Evolutionary conservation across 2,329 filamentous ascomycete genomes (phyloP), one percentile per base, ranked within the genome.

Genomic region (Harringtonia lauricola): DNA sequence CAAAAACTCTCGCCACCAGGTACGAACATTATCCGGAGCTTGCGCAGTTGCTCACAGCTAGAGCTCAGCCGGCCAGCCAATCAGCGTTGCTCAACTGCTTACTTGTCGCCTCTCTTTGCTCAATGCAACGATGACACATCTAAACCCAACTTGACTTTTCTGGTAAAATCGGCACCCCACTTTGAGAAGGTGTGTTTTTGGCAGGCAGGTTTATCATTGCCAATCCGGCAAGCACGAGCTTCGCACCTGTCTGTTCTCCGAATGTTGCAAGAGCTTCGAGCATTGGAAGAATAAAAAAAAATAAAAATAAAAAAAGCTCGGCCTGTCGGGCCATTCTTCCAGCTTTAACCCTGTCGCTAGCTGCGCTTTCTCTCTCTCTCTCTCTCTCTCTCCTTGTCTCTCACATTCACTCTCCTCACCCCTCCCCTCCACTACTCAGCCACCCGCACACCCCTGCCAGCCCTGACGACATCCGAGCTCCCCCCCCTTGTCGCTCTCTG

Each of bases 391-490:
- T 14, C 22, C 34, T 7, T 19, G n/a, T 36, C 28, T 39, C 24
- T n/a, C 3, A 15, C 13, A 28, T n/a, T 35, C 41, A 33, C 45
- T 21, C 22, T 21, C 28, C 36, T 19, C 42, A 33, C 31, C 38
- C 39, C 43, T 36, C 18, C 36, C 26, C 36, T 31, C 40, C 39
- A 40, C 44, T 44, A 48, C 44, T 46, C 40, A 44, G 45, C 47
- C 47, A 46, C 45, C 43, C 35, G 17, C 33, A 34, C 45, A 33
- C 43, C 48, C 44, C 35, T 39, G 37, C 36, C 41, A 36, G 46
- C 42, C 46, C 47, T 49, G 48, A 49, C 47, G 48, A 49, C 48
- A 49, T 49, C 35, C 45, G 38, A 46, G 42, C 45, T 47, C 24
- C 48, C 45, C 26, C 22, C 28, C 37, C 43, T n/a, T n/a, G n/a